Conservation (phyloP, 2,329 filamentous ascomycete genomes). For the Diaporthe sp. region DNA sequence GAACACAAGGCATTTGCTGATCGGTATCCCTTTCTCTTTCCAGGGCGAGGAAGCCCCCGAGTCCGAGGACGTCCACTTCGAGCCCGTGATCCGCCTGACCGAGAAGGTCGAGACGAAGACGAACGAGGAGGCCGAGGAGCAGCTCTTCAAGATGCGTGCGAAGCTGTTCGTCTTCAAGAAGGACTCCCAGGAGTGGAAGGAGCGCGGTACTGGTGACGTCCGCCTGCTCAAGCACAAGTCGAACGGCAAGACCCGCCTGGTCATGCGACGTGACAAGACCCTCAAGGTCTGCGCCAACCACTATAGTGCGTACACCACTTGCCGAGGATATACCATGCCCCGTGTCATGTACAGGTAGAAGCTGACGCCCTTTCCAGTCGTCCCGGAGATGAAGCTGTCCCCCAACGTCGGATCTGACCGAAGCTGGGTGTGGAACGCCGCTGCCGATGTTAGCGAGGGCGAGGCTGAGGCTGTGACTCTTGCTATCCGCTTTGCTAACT, state of each 20-base stretch:
- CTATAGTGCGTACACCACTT: slow-evolving; percentile 78
- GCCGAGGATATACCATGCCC: not conserved
- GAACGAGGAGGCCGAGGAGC: slow-evolving; percentile 97
- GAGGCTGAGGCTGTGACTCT: slow-evolving; percentile 96
- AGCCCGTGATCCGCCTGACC: slow-evolving; percentile 94
- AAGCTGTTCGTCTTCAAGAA: slow-evolving; percentile 99
- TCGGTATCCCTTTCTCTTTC: slow-evolving; percentile 33
- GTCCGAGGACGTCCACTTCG: slow-evolving; percentile 95
- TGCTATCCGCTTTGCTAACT: slow-evolving; percentile 97
- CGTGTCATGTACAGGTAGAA: not conserved
- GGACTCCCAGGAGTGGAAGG: slow-evolving; percentile 96
- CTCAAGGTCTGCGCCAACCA: slow-evolving; percentile 99
- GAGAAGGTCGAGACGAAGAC: slow-evolving; percentile 98
- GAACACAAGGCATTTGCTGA: not conserved
- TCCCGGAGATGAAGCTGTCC: slow-evolving; percentile 98
- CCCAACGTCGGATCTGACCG: slow-evolving; percentile 98
- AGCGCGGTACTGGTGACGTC: slow-evolving; percentile 96
- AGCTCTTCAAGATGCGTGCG: slow-evolving; percentile 99
- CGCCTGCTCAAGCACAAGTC: slow-evolving; percentile 98
- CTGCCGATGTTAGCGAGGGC: slow-evolving; percentile 97
- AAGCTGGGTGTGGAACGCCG: slow-evolving; percentile 99
- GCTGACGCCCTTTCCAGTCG: slow-evolving; percentile 66
- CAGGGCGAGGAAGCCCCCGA: slow-evolving; percentile 84
- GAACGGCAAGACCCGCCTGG: slow-evolving; percentile 95
- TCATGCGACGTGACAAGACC: slow-evolving; percentile 99